Evolutionary conservation across 768 basidiomycete genomes (phyloP).

Genomic region (Boletus vermiculosoides): DNA sequence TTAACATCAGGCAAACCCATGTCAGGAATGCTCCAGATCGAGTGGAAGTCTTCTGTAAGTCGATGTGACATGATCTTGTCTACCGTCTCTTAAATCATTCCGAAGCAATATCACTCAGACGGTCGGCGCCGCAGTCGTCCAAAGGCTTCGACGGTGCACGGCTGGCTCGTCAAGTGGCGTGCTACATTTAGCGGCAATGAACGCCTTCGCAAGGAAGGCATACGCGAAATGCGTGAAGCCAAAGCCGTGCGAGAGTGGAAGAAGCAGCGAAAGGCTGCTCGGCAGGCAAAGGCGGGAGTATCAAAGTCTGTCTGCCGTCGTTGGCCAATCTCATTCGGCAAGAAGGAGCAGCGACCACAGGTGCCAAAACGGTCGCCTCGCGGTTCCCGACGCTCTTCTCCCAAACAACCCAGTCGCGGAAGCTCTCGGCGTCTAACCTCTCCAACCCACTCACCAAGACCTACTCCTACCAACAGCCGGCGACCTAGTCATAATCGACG

Average conservation of each 20-base stretch:
- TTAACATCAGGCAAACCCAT: not conserved
- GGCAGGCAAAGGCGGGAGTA: slow-evolving; percentile 15
- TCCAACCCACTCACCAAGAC: slow-evolving; percentile 17
- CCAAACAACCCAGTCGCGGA: slow-evolving; percentile 7
- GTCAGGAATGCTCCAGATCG: slow-evolving; percentile 28
- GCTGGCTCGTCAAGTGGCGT: slow-evolving; percentile 78
- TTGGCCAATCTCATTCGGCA: slow-evolving; percentile 29
- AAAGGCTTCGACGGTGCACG: slow-evolving; percentile 61
- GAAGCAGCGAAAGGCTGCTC: slow-evolving; percentile 23
- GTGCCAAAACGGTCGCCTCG: slow-evolving; percentile 7
- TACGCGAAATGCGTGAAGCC: slow-evolving; percentile 68
- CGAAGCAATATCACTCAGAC: slow-evolving; percentile 33
- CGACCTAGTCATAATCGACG: slow-evolving; percentile 20
- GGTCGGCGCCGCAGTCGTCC: slow-evolving; percentile 47
- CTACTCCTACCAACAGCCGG: slow-evolving; percentile 14
- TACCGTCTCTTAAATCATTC: not conserved
- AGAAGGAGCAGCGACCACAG: slow-evolving; percentile 16
- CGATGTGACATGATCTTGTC: not conserved
- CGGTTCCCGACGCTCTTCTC: slow-evolving; percentile 9
- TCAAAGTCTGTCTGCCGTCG: slow-evolving; percentile 20
- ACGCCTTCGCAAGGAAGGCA: slow-evolving; percentile 59
- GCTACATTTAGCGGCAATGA: slow-evolving; percentile 69
- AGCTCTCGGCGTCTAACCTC: slow-evolving; percentile 13
- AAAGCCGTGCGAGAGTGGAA: slow-evolving; percentile 33
- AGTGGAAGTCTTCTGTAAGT: slow-evolving; percentile 36